Conservation (phyloP, 2,329 filamentous ascomycete species). For the Fusarium longipes region DNA sequence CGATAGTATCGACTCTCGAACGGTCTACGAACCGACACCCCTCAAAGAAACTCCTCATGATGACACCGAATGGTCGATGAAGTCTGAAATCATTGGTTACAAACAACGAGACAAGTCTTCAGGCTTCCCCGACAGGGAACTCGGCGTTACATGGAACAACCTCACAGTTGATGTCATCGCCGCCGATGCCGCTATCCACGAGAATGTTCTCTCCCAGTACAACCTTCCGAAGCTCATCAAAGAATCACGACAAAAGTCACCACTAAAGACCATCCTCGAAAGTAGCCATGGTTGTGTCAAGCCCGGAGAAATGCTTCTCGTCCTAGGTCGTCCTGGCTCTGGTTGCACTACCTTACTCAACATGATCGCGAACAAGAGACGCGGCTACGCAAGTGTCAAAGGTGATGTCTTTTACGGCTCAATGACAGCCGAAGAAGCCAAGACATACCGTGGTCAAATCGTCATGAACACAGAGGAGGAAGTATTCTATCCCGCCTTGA, state of each 20-base stretch:
- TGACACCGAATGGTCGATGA: slow-evolving; percentile 58
- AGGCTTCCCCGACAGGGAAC: slow-evolving; percentile 59
- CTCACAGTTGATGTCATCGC: slow-evolving; percentile 72
- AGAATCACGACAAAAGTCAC: slow-evolving; percentile 65
- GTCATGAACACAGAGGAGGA: slow-evolving; percentile 79
- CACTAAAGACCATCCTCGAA: slow-evolving; percentile 73
- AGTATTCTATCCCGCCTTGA: slow-evolving; percentile 72
- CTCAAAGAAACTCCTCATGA: slow-evolving; percentile 12
- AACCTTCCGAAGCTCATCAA: slow-evolving; percentile 64
- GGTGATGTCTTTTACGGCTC: slow-evolving; percentile 69
- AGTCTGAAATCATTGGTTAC: slow-evolving; percentile 59
- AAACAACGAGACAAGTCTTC: slow-evolving; percentile 58
- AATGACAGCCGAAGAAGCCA: slow-evolving; percentile 60
- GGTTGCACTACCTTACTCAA: slow-evolving; percentile 80
- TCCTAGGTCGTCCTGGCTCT: slow-evolving; percentile 74
- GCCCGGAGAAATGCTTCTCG: slow-evolving; percentile 78
- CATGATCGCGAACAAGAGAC: slow-evolving; percentile 72
- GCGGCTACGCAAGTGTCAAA: slow-evolving; percentile 66
- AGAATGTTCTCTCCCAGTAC: slow-evolving; percentile 71
- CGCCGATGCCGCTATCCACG: slow-evolving; percentile 71
- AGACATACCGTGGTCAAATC: slow-evolving; percentile 67
- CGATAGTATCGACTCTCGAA: slow-evolving; percentile 42
- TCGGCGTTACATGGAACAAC: slow-evolving; percentile 74
- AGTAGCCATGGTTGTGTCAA: slow-evolving; percentile 75
- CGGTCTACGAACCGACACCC: slow-evolving; percentile 38